A percentile compares a stretch with the other conserved stretches of the same genome.
Conservation (phyloP, 768 basidiomycete species). For the Boletus fagicola region DNA sequence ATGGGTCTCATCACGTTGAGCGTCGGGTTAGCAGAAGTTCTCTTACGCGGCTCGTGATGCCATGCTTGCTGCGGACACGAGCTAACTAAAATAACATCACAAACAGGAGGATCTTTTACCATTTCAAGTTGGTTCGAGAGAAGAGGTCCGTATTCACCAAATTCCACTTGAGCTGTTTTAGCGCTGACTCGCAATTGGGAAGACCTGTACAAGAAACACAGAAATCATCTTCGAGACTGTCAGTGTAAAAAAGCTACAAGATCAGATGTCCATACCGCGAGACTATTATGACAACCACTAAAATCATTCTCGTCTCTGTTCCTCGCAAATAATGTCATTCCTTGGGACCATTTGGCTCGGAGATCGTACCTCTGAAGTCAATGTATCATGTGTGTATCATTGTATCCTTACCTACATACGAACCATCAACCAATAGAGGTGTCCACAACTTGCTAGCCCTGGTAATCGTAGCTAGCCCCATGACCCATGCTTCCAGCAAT, state of each 20-base stretch:
- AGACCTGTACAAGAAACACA: conserved; percentile 17
- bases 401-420: conserved; percentile 5
- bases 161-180: neutral
- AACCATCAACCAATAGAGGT: neutral
- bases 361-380: too few relatives aligned
- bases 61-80: neutral
- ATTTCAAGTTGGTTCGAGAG: conserved; percentile 10
- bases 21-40: conserved; percentile 18
- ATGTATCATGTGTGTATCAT: neutral
- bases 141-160: conserved; percentile 8
- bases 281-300: neutral
- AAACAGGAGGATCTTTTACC: conserved; percentile 12
- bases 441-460: too few relatives aligned
- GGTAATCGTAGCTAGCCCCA: neutral
- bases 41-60: neutral
- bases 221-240: conserved; percentile 23
- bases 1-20: conserved; percentile 19
- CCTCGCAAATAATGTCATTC: too few relatives aligned
- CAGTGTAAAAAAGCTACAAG: conserved; percentile 13
- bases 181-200: neutral
- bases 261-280: conserved; percentile 5
- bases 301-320: neutral
- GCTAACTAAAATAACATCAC: conserved; percentile 9
- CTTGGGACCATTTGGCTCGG: too few relatives aligned
- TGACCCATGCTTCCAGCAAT: neutral